Conservation (phyloP, 179 eudicot species). For the Pouteria campechiana region DNA sequence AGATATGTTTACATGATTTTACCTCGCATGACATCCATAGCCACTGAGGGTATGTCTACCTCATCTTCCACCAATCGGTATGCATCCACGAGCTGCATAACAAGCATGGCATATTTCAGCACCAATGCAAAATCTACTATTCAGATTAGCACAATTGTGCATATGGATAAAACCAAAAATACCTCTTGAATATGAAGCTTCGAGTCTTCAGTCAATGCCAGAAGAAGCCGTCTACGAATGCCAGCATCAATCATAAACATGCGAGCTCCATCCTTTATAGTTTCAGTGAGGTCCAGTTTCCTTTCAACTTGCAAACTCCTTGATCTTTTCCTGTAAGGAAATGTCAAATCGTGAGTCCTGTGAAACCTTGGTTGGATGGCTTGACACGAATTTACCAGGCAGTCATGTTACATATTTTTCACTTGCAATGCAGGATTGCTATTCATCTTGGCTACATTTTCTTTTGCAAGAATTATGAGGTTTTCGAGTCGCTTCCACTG, state of each 20-base stretch:
- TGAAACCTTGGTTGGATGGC: too few species aligned
- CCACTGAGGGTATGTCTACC: constrained; percentile 70
- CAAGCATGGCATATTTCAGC: constrained; percentile 3
- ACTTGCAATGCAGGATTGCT: constrained; percentile 78
- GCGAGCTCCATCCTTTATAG: constrained; percentile 93
- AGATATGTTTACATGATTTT: background rate
- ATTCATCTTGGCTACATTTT: constrained; percentile 88
- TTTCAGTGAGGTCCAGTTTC: constrained; percentile 88
- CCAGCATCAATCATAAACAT: constrained; percentile 73
- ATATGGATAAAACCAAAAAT: background rate
- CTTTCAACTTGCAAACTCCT: constrained; percentile 26
- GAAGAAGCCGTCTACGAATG: constrained; percentile 82
- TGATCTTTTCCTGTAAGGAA: constrained; percentile 39
- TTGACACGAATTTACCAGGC: too few species aligned
- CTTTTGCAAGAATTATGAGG: constrained; percentile 83
- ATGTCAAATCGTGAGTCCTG: too few species aligned
- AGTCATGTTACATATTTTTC: constrained; percentile 42
- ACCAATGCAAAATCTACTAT: background rate
- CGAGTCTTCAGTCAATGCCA: constrained; percentile 96
- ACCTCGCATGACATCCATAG: constrained; percentile 78
- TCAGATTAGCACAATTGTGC: background rate
- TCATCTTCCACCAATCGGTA: constrained; percentile 89
- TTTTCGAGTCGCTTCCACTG: constrained; percentile 99
- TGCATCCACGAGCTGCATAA: constrained; percentile 72
- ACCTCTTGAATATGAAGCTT: constrained; percentile 98